Evolutionary conservation across 495 filamentous ascomycete genomes (phyloP), one percentile per base, ranked within the genome.

Genomic region (Geopyxis carbonaria): DNA sequence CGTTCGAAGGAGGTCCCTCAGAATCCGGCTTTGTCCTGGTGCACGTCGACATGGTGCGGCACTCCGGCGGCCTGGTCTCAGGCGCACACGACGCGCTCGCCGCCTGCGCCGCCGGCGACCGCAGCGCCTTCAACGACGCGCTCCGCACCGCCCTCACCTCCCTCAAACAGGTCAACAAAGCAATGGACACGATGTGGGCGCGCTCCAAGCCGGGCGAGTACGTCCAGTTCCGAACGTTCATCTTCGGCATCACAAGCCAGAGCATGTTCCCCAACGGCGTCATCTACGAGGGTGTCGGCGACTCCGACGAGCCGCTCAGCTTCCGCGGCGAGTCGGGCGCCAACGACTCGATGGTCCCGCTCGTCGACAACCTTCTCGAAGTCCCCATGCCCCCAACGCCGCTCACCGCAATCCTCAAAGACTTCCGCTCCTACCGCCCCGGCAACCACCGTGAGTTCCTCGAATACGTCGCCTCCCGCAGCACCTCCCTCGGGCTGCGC

Each of bases 191-290:
- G n/a, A 93, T 93, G 84, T 93, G 85, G 85, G 64, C 62, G 24
- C 76, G 80, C 51, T 82, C 76, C 36, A 80, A 77, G 51, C 83
- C 85, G 9, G 55, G 62, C 3, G 69, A 78, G 33, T 93, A 93
- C 59, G 76, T 73, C 22, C 74, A 66, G 34, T 93, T 89, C 68
- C 74, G 85, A 8, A 86, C 84, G 22, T 93, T 93, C 61, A 93
- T 93, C 59, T 92, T 91, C 48, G 85, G 85, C 34, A 91, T 93
- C 48, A 82, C 76, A 1, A 74, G 67, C 5, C 85, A 93, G 57
- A 73, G 69, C 31, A 93, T 93, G 85, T 93, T 93, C 56, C 85
- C 85, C 2, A 63, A 78, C 34, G 85, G 85, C 2, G 85, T 93
- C 2, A 57, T 89, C 39, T 93, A 93, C 59, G 77, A 87, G 54